These are phyloP conservation scores for Exophiala alcalophila DNA, from an alignment of 2,329 filamentous ascomycete genomes.

Conservation along the genomic window DNA sequence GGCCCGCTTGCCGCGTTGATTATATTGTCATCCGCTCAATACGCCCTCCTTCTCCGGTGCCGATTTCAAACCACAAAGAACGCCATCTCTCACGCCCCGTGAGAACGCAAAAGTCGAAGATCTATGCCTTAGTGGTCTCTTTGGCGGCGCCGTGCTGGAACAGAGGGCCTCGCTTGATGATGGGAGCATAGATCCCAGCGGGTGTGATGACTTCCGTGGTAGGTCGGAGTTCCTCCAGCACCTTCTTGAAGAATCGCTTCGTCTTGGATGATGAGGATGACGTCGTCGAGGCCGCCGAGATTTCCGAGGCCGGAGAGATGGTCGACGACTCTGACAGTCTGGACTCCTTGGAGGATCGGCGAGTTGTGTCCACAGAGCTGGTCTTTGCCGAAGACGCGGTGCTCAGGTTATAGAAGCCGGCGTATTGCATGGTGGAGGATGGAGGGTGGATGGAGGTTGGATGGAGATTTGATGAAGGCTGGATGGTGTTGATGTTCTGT, in stretches of 20 bases:
- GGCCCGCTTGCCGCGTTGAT: no score
- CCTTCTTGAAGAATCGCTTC: constrained; percentile 23
- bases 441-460: constrained; percentile 5
- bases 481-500: constrained; percentile 4
- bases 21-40: no score
- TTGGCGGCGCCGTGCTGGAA: constrained; percentile 9
- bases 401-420: constrained; percentile 28
- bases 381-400: no score
- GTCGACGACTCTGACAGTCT: constrained; percentile 5
- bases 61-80: no score
- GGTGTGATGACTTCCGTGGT: constrained; percentile 19
- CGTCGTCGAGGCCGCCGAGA: constrained; percentile 9
- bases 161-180: constrained; percentile 22
- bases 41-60: no score
- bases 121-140: constrained; percentile 12
- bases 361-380: constrained; percentile 13
- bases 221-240: constrained; percentile 24
- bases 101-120: neutral
- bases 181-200: constrained; percentile 25
- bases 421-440: constrained; percentile 24
- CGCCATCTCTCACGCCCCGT: no score
- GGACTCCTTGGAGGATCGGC: constrained; percentile 19
- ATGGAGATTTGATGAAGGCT: constrained; percentile 6
- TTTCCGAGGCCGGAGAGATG: no score
- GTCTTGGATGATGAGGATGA: constrained; percentile 15